Base-by-base conservation (phyloP, 179 eudicot species). In the Beta macrorhiza region DNA sequence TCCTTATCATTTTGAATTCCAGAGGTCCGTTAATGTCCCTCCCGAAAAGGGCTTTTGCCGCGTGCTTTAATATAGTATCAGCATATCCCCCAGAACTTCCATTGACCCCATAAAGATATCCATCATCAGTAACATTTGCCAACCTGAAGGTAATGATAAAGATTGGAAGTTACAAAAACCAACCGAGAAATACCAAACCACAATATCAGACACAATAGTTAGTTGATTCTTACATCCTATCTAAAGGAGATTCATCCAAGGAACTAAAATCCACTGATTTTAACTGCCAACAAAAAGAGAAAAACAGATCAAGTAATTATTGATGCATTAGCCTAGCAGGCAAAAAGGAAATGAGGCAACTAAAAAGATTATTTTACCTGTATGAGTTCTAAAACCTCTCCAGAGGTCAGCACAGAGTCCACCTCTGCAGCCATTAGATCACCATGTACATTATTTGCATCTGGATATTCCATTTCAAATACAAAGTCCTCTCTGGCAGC, bases 21-120 rank as follows among this genome's bases (percentile, higher is more conserved):
- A 92, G 79, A 62, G 97, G 93, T 61, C 93, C 98, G 82, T 83
- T 78, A 55, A 94, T 87, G 64, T 92, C 95, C 83, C 74, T 89
- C n/a, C 89, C 93, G 84, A 87, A 91, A 61, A 96, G 91, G 67
- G 83, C 71, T 82, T 90, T 91, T 29, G 99, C 94, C 52, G 97
- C 91, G 86, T 94, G 80, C 58, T 90, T 92, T 55, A 90, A 94
- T 37, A 91, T 85, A 53, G 92, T 91, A 76, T 94, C 98, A 72
- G 98, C 98, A 85, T 92, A 96, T 59, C 99, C 99, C 78, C 99
- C 99, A 63, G 99, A 96, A 84, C 98, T 84, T 82, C 99, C 99
- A 74, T 74, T 82, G 78, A 94, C 97, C 62, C 97, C 97, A 83
- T 85, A 94, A 78, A 94, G 95, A 78, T 88, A 76, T 71, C 90